A percentile compares a stretch with the other conserved stretches of the same genome.
phyloP scores from a whole-genome alignment of 2,329 filamentous ascomycete genomes.

The Apiospora pterosperma region DNA sequence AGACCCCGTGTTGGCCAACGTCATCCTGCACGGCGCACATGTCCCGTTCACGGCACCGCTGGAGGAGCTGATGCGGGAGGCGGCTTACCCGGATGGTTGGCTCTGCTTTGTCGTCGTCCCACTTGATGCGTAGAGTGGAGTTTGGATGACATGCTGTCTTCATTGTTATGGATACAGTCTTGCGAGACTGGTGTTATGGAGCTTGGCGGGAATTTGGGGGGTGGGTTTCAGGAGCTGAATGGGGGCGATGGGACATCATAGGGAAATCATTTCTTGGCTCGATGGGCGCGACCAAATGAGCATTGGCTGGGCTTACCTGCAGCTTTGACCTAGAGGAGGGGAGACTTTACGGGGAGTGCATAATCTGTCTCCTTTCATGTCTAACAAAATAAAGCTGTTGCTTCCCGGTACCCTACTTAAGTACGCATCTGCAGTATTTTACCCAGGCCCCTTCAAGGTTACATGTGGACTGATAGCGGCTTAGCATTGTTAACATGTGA shows the following conservation, averaged over 20 bases:
- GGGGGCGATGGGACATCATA: neutral
- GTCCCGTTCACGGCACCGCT: constrained; percentile 78
- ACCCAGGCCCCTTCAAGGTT: neutral
- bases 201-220: neutral
- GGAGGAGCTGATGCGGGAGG: constrained; percentile 77
- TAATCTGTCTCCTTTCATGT: neutral
- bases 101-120: constrained; percentile 77
- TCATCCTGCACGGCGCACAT: constrained; percentile 79
- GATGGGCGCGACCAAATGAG: neutral
- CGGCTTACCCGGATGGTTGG: constrained; percentile 91
- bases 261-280: neutral
- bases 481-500: neutral
- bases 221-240: neutral
- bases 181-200: neutral
- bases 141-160: neutral
- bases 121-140: constrained; percentile 36
- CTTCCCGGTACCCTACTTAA: neutral
- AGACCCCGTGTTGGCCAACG: constrained; percentile 78
- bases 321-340: neutral
- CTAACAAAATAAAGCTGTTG: neutral
- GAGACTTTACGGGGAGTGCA: neutral
- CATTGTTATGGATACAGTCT: too few species aligned
- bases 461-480: neutral
- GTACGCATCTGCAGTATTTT: neutral
- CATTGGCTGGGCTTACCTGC: neutral